Conservation (phyloP, 1,284 basidiomycete genomes). For the Fomes fomentarius region DNA sequence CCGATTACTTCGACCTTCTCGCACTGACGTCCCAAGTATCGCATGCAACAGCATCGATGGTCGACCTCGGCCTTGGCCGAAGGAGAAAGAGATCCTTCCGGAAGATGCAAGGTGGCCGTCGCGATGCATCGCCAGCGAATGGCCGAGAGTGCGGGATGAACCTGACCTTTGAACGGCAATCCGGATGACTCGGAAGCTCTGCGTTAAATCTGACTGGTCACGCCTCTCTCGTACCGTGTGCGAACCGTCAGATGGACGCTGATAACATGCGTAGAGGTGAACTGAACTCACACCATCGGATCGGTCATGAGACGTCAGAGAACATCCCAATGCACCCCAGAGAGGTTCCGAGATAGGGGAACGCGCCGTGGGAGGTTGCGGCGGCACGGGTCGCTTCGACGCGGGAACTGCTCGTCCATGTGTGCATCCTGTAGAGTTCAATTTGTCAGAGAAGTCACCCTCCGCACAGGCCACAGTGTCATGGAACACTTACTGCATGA, state of each 20-base stretch:
- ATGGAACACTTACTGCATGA: background rate
- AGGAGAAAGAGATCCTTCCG: background rate
- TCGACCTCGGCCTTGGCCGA: background rate
- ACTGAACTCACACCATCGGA: background rate
- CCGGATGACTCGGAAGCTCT: background rate
- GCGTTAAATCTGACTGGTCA: background rate
- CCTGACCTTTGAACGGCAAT: background rate
- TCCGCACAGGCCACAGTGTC: background rate
- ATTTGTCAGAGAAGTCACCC: background rate
- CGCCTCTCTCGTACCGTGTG: background rate
- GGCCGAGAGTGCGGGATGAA: background rate
- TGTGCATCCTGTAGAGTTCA: conserved; percentile 1
- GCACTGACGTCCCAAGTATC: too few relatives aligned
- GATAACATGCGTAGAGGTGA: background rate
- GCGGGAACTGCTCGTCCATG: conserved; percentile 1
- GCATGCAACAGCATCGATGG: too few relatives aligned
- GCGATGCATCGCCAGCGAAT: background rate
- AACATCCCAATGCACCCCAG: background rate
- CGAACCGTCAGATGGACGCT: conserved; percentile 2
- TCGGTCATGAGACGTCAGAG: conserved; percentile 8
- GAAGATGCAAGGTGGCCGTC: background rate
- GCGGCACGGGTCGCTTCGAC: conserved; percentile 2
- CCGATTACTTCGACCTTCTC: too few relatives aligned
- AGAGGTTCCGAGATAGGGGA: conserved; percentile 7
- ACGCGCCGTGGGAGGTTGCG: background rate